Evolutionary conservation across 2,329 filamentous ascomycete genomes (phyloP), one percentile per base, ranked within the genome.

Genomic region (Penicillium hesseltinei): DNA sequence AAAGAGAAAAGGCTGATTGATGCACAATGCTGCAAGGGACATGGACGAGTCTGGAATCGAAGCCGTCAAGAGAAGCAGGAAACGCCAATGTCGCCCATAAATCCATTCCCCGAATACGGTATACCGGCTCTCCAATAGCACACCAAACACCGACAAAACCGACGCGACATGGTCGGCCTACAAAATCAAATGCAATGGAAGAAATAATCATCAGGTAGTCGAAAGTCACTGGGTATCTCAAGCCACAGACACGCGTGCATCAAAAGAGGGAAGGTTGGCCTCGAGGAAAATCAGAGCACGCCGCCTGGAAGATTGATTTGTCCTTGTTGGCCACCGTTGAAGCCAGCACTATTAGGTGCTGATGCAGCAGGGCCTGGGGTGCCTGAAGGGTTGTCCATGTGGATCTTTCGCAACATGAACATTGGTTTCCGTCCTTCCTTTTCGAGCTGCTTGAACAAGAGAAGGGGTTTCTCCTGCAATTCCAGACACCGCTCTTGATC

Each of bases 351-450:
- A 29, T 68, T 71, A 8, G 71, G 71, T 27, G 68, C 65, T 15
- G 70, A 66, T 4, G 66, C 66, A 13, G 52, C 47, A 38, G 49
- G 39, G 8, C 57, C 57, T 9, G 52, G 17, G 51, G 57, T 62
- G n/a, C 59, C 48, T 51, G 66, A 60, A 31, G 66, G 64, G 53
- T 63, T 67, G 33, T 64, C 65, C 10, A 80, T 75, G 53, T 83
- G 82, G n/a, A 84, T 82, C 64, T 87, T 83, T 53, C 94, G 81
- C 56, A 99, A 80, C 94, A 99, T 99, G 71, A 99, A 99, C 94
- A 97, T 97, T 23, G 94, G 94, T 73, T 97, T 99, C 77, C 95
- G 89, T 46, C 94, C 94, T 78, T 97, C 94, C 73, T 92, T 92
- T 72, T 97, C 92, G 56, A 99, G 80, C 73, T 97, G 92, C 78